Evolutionary conservation across 257 asterid species (phyloP).

Genomic region (Ajuga chamaepitys): DNA sequence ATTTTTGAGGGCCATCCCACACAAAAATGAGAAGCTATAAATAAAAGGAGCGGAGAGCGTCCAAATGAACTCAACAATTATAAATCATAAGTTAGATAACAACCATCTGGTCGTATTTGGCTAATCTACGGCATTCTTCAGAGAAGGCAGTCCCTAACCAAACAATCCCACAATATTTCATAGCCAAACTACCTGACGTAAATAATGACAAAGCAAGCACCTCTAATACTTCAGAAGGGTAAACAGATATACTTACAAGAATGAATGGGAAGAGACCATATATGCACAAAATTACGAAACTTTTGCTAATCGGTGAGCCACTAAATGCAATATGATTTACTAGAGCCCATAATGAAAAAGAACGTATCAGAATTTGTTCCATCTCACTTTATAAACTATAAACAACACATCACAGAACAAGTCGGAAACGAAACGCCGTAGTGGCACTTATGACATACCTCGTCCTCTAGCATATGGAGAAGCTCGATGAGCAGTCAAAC

Average conservation of each 20-base stretch:
- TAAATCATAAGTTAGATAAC: background rate
- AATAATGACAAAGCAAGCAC: background rate
- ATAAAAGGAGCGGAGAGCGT: background rate
- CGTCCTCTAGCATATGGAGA: conserved; percentile 34
- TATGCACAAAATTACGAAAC: background rate
- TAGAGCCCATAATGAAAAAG: background rate
- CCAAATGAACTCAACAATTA: background rate
- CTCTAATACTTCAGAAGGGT: background rate
- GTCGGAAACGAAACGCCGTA: background rate
- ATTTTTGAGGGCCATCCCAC: background rate
- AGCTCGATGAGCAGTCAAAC: conserved; percentile 32
- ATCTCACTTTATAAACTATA: background rate
- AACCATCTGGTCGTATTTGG: background rate
- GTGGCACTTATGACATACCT: conserved; percentile 21
- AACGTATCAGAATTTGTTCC: conserved; percentile 2
- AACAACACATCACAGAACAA: background rate
- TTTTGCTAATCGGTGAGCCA: background rate
- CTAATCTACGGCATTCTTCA: background rate
- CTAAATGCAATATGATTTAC: background rate
- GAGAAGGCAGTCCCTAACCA: background rate
- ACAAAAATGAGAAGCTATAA: background rate
- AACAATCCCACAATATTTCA: background rate
- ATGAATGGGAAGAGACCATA: background rate
- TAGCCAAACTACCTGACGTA: background rate
- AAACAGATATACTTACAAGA: background rate